Conservation (phyloP, 768 basidiomycete species). For the Tremella mesenterica region DNA sequence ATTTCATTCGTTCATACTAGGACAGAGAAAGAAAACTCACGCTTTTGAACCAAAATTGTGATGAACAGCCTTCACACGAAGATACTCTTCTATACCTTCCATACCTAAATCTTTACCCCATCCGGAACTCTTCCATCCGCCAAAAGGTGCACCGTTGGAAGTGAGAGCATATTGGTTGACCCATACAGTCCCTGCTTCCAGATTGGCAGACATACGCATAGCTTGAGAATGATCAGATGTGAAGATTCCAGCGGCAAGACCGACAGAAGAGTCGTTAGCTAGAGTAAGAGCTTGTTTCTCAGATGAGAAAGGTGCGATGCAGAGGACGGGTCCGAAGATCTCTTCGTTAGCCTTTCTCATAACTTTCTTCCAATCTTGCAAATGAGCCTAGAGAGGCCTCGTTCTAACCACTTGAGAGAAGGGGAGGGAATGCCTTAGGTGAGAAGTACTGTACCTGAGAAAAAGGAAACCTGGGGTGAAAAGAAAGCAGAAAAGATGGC, state of each 20-base stretch:
- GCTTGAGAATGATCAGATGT: constrained; percentile 67
- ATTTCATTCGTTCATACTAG: no score
- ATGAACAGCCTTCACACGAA: constrained; percentile 62
- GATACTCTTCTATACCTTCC: constrained; percentile 58
- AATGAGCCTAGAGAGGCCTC: no score
- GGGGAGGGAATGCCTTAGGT: no score
- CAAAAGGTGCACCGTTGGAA: constrained; percentile 77
- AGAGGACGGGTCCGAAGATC: constrained; percentile 94
- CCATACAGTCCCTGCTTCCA: constrained; percentile 78
- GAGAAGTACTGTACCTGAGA: no score
- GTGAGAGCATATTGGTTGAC: constrained; percentile 60
- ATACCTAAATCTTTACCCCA: constrained; percentile 71
- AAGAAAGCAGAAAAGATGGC: no score
- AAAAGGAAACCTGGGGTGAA: no score
- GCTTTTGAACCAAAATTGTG: constrained; percentile 49
- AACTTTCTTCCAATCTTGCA: no score
- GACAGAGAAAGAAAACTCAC: no score
- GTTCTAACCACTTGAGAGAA: no score
- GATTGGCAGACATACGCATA: constrained; percentile 58
- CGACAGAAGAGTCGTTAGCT: constrained; percentile 79
- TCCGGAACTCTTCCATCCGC: constrained; percentile 74
- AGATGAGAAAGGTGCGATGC: constrained; percentile 68
- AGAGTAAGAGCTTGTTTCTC: constrained; percentile 76
- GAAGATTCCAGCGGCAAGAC: constrained; percentile 83
- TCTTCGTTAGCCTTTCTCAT: constrained; percentile 43